phyloP scores from a whole-genome alignment of 2,329 filamentous ascomycete genomes.

The Teratosphaeria epicoccoides region DNA sequence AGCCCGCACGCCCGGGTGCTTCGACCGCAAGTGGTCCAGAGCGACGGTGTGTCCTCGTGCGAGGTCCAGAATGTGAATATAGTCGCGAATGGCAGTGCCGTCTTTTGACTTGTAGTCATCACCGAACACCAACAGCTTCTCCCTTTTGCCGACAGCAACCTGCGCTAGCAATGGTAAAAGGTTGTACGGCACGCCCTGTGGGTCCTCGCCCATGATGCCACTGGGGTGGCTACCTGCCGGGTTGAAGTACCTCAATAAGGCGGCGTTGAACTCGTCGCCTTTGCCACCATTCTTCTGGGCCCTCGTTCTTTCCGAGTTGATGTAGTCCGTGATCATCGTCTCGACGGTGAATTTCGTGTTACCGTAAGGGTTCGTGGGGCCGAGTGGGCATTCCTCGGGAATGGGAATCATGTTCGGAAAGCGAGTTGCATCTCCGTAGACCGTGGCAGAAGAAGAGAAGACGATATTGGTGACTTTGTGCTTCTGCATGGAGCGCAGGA shows the following conservation, averaged over 20 bases:
- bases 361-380: slow-evolving; percentile 94
- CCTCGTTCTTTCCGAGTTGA: slow-evolving; percentile 77
- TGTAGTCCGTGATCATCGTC: slow-evolving; percentile 78
- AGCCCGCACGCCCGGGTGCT: slow-evolving; percentile 80
- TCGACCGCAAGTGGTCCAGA: slow-evolving; percentile 74
- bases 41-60: slow-evolving; percentile 78
- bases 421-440: slow-evolving; percentile 94
- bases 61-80: slow-evolving; percentile 92
- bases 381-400: slow-evolving; percentile 89
- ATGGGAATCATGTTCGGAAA: slow-evolving; percentile 98
- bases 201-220: slow-evolving; percentile 97
- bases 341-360: slow-evolving; percentile 93
- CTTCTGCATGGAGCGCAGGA: slow-evolving; percentile 76
- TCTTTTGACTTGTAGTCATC: slow-evolving; percentile 87
- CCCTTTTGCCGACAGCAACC: slow-evolving; percentile 87
- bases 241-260: slow-evolving; percentile 94
- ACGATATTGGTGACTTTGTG: slow-evolving; percentile 94
- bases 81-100: slow-evolving; percentile 91
- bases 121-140: slow-evolving; percentile 90
- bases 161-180: slow-evolving; percentile 87
- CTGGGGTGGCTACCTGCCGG: slow-evolving; percentile 88
- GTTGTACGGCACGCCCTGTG: slow-evolving; percentile 91
- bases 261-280: slow-evolving; percentile 79
- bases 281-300: slow-evolving; percentile 68
- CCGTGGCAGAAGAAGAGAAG: slow-evolving; percentile 95